Conservation (phyloP, 805 yeast species). For the Dipodascus geniculatus region DNA sequence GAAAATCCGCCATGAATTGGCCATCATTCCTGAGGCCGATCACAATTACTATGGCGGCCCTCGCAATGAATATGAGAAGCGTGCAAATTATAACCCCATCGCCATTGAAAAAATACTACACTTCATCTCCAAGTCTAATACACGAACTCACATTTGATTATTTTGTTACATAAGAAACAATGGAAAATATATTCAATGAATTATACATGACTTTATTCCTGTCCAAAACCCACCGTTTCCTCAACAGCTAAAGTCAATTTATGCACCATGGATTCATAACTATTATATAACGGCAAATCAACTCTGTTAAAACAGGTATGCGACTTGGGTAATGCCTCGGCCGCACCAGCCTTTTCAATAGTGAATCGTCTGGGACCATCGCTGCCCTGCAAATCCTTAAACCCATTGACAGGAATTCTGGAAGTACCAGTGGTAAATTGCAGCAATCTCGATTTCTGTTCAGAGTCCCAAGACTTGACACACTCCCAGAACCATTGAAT, state of each 20-base stretch:
- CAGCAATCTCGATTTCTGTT: constrained; percentile 86
- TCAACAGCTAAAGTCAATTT: constrained; percentile 94
- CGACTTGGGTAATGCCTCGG: constrained; percentile 84
- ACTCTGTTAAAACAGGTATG: constrained; percentile 99
- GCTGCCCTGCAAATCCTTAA: constrained; percentile 95
- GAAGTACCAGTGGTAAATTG: constrained; percentile 99
- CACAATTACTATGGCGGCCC: constrained; percentile 41
- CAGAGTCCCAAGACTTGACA: constrained; percentile 88
- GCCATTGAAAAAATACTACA: not conserved
- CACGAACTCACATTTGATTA: not conserved
- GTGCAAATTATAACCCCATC: constrained; percentile 44
- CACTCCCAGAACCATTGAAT: constrained; percentile 99
- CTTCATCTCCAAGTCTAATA: not conserved
- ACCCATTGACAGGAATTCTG: constrained; percentile 97
- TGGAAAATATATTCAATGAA: not conserved
- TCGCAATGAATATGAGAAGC: constrained; percentile 28
- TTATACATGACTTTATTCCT: constrained; percentile 45
- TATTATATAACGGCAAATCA: constrained; percentile 88
- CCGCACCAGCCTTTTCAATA: constrained; percentile 94
- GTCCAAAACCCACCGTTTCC: constrained; percentile 98
- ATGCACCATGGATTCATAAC: constrained; percentile 73
- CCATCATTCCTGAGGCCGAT: constrained; percentile 56
- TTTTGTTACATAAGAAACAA: not conserved
- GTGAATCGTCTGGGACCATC: constrained; percentile 99
- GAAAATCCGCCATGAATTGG: constrained; percentile 41